Percentiles rank a stretch among this genome's conserved stretches.
These are phyloP conservation scores for Cordyceps cateniannulata DNA, from an alignment of 2,329 filamentous ascomycete genomes.

Conservation along the genomic window DNA sequence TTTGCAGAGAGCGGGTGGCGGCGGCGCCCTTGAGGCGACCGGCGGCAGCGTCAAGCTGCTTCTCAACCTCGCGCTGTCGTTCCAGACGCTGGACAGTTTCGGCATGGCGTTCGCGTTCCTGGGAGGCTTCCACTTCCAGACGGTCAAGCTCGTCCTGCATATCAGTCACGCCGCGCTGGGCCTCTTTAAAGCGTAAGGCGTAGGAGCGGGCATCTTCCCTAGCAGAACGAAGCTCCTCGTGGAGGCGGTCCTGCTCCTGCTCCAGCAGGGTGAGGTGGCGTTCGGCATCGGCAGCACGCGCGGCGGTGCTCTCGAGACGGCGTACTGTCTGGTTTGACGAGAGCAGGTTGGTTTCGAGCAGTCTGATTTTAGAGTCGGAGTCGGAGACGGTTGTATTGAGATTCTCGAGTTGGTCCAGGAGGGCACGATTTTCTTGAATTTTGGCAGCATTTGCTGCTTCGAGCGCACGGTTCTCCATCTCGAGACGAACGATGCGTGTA, in stretches of 20 bases:
- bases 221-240: constrained; percentile 58
- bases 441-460: constrained; percentile 71
- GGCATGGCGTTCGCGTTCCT: constrained; percentile 74
- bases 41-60: constrained; percentile 72
- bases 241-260: constrained; percentile 68
- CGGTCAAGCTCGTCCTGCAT: constrained; percentile 83
- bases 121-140: constrained; percentile 75
- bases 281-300: constrained; percentile 72
- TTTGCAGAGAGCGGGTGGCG: constrained; percentile 57
- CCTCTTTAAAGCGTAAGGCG: constrained; percentile 75
- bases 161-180: constrained; percentile 69
- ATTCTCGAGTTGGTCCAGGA: constrained; percentile 78
- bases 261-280: constrained; percentile 73
- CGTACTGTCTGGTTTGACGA: constrained; percentile 73
- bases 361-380: constrained; percentile 73
- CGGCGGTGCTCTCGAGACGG: constrained; percentile 65
- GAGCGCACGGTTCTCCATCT: constrained; percentile 65
- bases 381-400: constrained; percentile 74
- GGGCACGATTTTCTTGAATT: constrained; percentile 73
- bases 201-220: constrained; percentile 73
- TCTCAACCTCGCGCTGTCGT: constrained; percentile 72
- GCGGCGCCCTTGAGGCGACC: constrained; percentile 76
- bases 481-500: constrained; percentile 66
- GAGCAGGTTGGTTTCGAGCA: constrained; percentile 68
- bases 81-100: constrained; percentile 82